Percentiles rank a stretch among this genome's conserved stretches.
Evolutionary conservation across 83 land plant genomes (phyloP).

Genomic region (Diphasiastrum complanatum): DNA sequence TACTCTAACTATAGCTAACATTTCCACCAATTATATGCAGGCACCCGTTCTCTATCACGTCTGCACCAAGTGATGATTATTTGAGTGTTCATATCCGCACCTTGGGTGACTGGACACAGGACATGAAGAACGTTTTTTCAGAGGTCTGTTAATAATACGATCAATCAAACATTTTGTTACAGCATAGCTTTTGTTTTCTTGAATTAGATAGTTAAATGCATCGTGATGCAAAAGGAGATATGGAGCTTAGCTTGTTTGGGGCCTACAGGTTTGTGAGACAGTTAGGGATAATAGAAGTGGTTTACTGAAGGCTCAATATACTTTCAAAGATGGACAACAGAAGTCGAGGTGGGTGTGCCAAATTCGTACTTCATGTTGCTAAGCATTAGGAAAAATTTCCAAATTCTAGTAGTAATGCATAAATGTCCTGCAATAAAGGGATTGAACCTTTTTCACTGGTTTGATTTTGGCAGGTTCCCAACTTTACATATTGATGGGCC

Average conservation of each 20-base stretch:
- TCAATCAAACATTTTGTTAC: neutral
- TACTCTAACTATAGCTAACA: neutral
- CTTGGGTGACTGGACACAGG: conserved; percentile 87
- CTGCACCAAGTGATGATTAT: conserved; percentile 84
- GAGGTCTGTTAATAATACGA: conserved; percentile 31
- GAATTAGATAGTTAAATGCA: neutral
- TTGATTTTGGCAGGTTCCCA: conserved; percentile 75
- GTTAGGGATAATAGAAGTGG: conserved; percentile 61
- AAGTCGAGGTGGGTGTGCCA: conserved; percentile 1
- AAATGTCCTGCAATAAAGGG: too few relatives aligned
- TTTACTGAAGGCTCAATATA: conserved; percentile 56
- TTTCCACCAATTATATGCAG: conserved; percentile 23
- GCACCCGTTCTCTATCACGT: conserved; percentile 96
- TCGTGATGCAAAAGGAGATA: too few relatives aligned
- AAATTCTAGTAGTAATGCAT: neutral
- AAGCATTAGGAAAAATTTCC: neutral
- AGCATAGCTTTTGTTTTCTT: neutral
- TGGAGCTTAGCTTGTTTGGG: too few relatives aligned
- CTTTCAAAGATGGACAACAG: conserved; percentile 38
- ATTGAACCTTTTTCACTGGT: too few relatives aligned
- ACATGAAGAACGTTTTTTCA: conserved; percentile 64
- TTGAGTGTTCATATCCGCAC: conserved; percentile 86
- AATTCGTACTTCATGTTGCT: neutral
- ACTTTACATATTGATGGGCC: conserved; percentile 90
- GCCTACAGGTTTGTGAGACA: conserved; percentile 53